Conservation (phyloP, 2,329 filamentous ascomycete genomes). For the Alternaria brassicicola region DNA sequence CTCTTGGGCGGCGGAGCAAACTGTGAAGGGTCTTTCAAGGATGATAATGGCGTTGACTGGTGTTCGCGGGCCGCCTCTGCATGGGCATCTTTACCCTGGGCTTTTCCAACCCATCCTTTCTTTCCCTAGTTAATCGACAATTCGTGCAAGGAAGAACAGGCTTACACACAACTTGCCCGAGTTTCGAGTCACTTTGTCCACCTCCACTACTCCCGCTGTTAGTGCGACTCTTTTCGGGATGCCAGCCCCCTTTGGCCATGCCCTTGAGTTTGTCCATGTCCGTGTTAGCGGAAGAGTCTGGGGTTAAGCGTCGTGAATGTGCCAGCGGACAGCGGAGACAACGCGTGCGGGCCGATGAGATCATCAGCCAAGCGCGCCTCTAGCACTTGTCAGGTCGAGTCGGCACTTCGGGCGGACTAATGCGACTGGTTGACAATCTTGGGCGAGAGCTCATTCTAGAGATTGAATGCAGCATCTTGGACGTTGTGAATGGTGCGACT, state of each 20-base stretch:
- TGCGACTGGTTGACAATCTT: not conserved
- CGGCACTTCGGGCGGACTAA: not conserved
- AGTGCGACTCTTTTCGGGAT: constrained; percentile 44
- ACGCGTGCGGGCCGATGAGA: constrained; percentile 30
- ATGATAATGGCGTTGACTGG: constrained; percentile 67
- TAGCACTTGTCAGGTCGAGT: constrained; percentile 8
- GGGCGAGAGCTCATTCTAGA: not conserved
- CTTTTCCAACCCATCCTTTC: constrained; percentile 65
- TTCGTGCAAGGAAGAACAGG: constrained; percentile 16
- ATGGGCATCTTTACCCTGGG: constrained; percentile 52
- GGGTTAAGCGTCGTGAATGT: constrained; percentile 17
- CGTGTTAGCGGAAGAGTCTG: constrained; percentile 12
- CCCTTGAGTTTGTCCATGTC: constrained; percentile 46
- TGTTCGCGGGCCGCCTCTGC: constrained; percentile 52
- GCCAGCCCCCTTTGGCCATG: constrained; percentile 57
- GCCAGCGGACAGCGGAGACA: constrained; percentile 11
- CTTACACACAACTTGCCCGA: constrained; percentile 61
- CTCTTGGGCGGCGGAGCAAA: constrained; percentile 83
- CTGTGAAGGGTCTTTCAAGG: constrained; percentile 74
- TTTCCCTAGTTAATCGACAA: constrained; percentile 36
- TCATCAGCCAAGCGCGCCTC: constrained; percentile 21
- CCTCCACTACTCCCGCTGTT: constrained; percentile 12
- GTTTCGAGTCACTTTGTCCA: constrained; percentile 56
- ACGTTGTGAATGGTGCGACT: not conserved
- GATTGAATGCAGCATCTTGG: not conserved